phyloP scores from a whole-genome alignment of 352 stramenopile genomes.

The Pythium monospermum region DNA sequence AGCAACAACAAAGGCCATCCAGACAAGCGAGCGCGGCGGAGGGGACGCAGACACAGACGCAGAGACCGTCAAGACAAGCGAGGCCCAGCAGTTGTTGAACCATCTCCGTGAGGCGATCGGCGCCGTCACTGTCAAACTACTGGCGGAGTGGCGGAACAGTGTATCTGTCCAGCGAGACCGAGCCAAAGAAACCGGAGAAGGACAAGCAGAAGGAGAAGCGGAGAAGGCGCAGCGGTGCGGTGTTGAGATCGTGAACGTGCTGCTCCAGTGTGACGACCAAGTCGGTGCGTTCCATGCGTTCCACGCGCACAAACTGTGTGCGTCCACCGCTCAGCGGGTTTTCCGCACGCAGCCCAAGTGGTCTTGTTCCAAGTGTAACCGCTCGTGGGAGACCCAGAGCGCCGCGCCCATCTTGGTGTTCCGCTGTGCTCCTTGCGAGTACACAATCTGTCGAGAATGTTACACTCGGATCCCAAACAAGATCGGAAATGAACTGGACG shows the following conservation, averaged over 20 bases:
- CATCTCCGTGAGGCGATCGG: too few species aligned
- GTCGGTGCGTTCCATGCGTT: conserved; percentile 27
- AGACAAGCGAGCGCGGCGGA: too few species aligned
- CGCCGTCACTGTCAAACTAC: conserved; percentile 16
- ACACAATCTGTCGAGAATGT: conserved; percentile 23
- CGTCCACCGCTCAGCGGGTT: conserved; percentile 16
- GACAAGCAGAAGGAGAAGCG: too few species aligned
- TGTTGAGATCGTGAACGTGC: conserved; percentile 18
- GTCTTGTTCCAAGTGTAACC: conserved; percentile 19
- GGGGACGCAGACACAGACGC: conserved; percentile 3
- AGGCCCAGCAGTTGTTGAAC: too few species aligned
- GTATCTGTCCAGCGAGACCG: too few species aligned
- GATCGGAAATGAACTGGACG: conserved; percentile 9
- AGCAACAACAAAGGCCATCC: not conserved
- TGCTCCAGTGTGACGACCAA: conserved; percentile 20
- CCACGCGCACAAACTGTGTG: conserved; percentile 25
- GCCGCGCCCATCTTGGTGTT: conserved; percentile 17
- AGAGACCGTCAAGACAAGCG: conserved; percentile 7
- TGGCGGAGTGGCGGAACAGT: conserved; percentile 20
- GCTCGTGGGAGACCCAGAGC: conserved; percentile 20
- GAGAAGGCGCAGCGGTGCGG: not conserved
- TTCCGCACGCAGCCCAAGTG: conserved; percentile 20
- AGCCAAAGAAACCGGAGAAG: too few species aligned
- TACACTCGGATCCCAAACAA: conserved; percentile 58
- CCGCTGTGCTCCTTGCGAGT: conserved; percentile 16